Evolutionary conservation across 345 rosid genomes (phyloP).

Genomic region (Citrus medica): DNA sequence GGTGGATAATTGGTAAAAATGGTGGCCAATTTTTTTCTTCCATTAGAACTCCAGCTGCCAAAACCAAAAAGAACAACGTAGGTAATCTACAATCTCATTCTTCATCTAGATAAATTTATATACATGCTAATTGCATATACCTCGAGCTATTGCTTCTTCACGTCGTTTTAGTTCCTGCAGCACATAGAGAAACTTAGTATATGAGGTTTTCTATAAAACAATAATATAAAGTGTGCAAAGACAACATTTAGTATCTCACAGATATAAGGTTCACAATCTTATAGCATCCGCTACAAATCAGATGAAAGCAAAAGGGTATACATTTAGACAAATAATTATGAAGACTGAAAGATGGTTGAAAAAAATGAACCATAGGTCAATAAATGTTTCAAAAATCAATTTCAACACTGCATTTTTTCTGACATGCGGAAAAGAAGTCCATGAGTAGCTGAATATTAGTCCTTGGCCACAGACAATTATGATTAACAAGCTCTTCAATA

Average conservation of each 20-base stretch:
- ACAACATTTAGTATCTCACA: not conserved
- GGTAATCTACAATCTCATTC: conserved; percentile 12
- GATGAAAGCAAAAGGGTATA: not conserved
- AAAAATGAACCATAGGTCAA: not conserved
- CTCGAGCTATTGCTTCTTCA: conserved; percentile 77
- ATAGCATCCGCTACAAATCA: not conserved
- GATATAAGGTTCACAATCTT: not conserved
- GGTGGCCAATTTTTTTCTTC: conserved; percentile 99
- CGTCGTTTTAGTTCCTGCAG: conserved; percentile 77
- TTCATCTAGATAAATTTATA: not conserved
- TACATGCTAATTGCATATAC: conserved; percentile 27
- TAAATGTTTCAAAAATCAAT: not conserved
- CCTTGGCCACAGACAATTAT: not conserved
- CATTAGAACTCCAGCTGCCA: conserved; percentile 86
- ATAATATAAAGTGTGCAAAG: not conserved
- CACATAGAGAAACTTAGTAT: conserved; percentile 10
- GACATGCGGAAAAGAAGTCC: not conserved
- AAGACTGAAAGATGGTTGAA: not conserved
- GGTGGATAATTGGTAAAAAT: conserved; percentile 88
- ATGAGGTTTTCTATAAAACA: not conserved
- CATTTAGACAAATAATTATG: not conserved
- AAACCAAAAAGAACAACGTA: conserved; percentile 20
- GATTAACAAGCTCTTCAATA: not conserved
- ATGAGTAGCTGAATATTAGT: not conserved
- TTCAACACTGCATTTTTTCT: not conserved